Percentiles rank a stretch among this genome's conserved stretches.
Evolutionary conservation across 164 flowering plant genomes (phyloP).

Genomic region (Paratinospora sagittata): DNA sequence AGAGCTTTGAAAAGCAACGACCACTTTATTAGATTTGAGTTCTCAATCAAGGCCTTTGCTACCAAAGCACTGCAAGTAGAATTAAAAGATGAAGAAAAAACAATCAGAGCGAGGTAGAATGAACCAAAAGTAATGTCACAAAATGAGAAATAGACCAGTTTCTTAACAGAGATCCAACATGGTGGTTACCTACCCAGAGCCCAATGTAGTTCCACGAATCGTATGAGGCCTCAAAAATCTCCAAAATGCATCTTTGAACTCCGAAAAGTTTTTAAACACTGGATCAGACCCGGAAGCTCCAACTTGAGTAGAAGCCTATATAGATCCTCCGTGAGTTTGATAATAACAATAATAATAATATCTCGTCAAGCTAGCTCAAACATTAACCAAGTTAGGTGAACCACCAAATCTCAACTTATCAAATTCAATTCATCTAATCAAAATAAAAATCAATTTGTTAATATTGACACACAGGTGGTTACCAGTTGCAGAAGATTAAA

Average conservation of each 20-base stretch:
- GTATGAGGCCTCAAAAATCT: constrained; percentile 97
- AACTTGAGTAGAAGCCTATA: constrained; percentile 68
- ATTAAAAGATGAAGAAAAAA: constrained; percentile 11
- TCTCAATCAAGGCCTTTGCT: constrained; percentile 81
- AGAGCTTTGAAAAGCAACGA: constrained; percentile 74
- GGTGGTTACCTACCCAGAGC: constrained; percentile 56
- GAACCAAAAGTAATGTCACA: not conserved
- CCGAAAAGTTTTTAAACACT: constrained; percentile 39
- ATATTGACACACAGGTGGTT: too few species aligned
- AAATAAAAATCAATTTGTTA: too few species aligned
- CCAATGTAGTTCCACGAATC: constrained; percentile 89
- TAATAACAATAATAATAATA: not conserved
- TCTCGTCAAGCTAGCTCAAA: not conserved
- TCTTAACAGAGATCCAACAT: not conserved
- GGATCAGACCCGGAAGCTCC: constrained; percentile 79
- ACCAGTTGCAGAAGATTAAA: too few species aligned
- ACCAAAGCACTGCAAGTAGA: constrained; percentile 74
- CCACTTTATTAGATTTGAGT: constrained; percentile 79
- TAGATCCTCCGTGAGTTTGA: constrained; percentile 12
- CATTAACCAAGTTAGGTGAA: not conserved
- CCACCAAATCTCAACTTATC: too few species aligned
- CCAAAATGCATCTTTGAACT: constrained; percentile 81
- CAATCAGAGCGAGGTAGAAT: not conserved
- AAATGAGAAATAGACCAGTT: not conserved
- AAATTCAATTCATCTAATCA: too few species aligned